Percentiles rank a stretch among this genome's conserved stretches.
phyloP scores from a whole-genome alignment of 371 early-diverging fungal genomes.

The Rhizopus sp. region DNA sequence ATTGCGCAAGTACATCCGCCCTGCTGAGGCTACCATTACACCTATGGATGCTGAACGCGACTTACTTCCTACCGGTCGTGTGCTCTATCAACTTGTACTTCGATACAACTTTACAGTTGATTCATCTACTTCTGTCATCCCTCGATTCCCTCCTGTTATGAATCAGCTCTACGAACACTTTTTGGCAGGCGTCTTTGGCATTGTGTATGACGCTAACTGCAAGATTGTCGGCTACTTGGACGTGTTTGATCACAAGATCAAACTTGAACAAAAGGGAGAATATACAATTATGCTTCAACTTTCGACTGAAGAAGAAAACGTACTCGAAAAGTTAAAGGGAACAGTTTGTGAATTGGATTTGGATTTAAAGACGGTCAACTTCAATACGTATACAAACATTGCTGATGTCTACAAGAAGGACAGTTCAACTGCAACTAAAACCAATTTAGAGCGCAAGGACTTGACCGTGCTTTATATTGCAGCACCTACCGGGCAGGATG shows the following conservation, averaged over 20 bases:
- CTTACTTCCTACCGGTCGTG: slow-evolving; percentile 64
- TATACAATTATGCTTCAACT: slow-evolving; percentile 83
- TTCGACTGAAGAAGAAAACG: slow-evolving; percentile 63
- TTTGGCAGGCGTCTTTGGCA: slow-evolving; percentile 55
- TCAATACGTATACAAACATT: slow-evolving; percentile 57
- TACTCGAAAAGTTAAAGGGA: slow-evolving; percentile 72
- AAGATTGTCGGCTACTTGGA: slow-evolving; percentile 69
- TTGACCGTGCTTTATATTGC: slow-evolving; percentile 41
- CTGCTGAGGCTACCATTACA: slow-evolving; percentile 61
- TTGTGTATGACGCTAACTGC: slow-evolving; percentile 63
- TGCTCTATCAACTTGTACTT: slow-evolving; percentile 72
- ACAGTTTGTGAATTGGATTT: slow-evolving; percentile 69
- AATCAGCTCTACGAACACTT: slow-evolving; percentile 66
- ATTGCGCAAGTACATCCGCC: slow-evolving; percentile 72
- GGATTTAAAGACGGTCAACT: slow-evolving; percentile 57
- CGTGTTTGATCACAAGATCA: slow-evolving; percentile 72
- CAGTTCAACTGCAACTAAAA: slow-evolving; percentile 46
- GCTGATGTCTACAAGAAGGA: slow-evolving; percentile 55
- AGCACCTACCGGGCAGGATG: slow-evolving; percentile 35
- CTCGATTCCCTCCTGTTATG: slow-evolving; percentile 67
- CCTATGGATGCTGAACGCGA: slow-evolving; percentile 78
- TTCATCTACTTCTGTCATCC: slow-evolving; percentile 51
- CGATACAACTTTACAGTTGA: slow-evolving; percentile 73
- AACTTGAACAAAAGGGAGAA: slow-evolving; percentile 79
- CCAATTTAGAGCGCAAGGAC: slow-evolving; percentile 38